These are phyloP conservation scores for Salvia hispanica DNA, from an alignment of 257 asterid genomes.

Conservation along the genomic window DNA sequence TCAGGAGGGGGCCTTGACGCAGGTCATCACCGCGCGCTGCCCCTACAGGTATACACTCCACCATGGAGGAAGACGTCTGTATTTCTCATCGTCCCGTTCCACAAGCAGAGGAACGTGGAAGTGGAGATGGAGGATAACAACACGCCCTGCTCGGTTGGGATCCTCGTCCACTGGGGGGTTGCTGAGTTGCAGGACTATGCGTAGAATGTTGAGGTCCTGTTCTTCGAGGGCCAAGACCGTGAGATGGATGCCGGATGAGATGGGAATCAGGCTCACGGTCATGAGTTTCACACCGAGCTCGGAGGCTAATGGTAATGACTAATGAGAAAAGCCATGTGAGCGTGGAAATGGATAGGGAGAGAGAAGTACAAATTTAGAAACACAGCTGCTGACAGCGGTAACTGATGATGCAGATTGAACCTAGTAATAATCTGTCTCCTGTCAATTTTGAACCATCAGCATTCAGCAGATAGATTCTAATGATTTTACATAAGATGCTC, in stretches of 20 bases:
- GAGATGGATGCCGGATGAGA: conserved; percentile 66
- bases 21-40: conserved; percentile 65
- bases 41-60: conserved; percentile 37
- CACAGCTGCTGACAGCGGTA: conserved; percentile 40
- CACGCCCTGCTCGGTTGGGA: too few species aligned
- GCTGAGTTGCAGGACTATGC: too few species aligned
- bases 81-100: conserved; percentile 75
- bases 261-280: conserved; percentile 53
- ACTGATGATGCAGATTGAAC: neutral
- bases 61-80: conserved; percentile 93
- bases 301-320: conserved; percentile 25
- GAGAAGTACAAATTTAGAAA: conserved; percentile 59
- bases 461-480: too few species aligned
- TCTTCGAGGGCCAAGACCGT: conserved; percentile 81
- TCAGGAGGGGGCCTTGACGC: conserved; percentile 59
- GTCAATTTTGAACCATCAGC: too few species aligned
- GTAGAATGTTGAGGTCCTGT: conserved; percentile 1
- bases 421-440: too few species aligned
- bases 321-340: conserved; percentile 42
- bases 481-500: too few species aligned
- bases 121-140: conserved; percentile 74
- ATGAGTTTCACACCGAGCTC: conserved; percentile 61
- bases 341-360: conserved; percentile 48
- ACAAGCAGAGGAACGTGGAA: conserved; percentile 48
- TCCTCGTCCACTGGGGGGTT: too few species aligned